Evolutionary conservation across 441 rosid species (phyloP), one percentile per base, ranked within the genome.

Genomic region (Lepidium campestre): DNA sequence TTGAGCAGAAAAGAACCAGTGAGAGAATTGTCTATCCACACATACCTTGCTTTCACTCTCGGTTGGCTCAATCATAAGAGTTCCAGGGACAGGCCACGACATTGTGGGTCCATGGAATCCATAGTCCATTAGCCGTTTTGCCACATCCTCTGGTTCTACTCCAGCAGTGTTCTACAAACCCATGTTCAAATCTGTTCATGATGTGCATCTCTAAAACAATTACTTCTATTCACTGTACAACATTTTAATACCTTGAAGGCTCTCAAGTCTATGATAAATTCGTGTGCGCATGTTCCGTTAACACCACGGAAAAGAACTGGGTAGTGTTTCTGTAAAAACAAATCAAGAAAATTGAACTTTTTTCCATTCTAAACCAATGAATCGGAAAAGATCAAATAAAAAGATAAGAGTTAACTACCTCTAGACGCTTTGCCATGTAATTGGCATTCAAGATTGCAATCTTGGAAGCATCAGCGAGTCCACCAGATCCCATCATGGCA

Each of bases 1-100:
- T 9, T 34, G 11, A 47, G 47, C 17, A 48, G 17, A 60, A 18
- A 12, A 52, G 20, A 12, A 39, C 13, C 45, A 54, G 11, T 8
- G 47, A 57, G 17, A 13, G 45, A 55, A 35, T 32, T 41, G 46
- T 12, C n/a, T 65, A 59, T 10, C 5, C 47, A 15, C 35, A 56
- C 39, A 45, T 78, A 89, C 97, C 94, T 91, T 94, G 97, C 97
- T 89, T 88, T 94, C 99, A 81, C 99, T 91, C 81, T 94, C 97
- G 35, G 99, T 94, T 7, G 99, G 99, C 71, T 94, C 99, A 53
- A 94, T 85, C 99, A 91, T 91, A 54, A 91, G 97, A 10, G 97
- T 94, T 69, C 97, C 96, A 2, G 99, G 93, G 70, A 94, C 99
- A 41, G 99, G 99, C 89, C 91, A 94, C 36, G 99, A 89, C 97